Conservation (phyloP, 2,329 filamentous ascomycete genomes). For the Nigrospora sphaerica region DNA sequence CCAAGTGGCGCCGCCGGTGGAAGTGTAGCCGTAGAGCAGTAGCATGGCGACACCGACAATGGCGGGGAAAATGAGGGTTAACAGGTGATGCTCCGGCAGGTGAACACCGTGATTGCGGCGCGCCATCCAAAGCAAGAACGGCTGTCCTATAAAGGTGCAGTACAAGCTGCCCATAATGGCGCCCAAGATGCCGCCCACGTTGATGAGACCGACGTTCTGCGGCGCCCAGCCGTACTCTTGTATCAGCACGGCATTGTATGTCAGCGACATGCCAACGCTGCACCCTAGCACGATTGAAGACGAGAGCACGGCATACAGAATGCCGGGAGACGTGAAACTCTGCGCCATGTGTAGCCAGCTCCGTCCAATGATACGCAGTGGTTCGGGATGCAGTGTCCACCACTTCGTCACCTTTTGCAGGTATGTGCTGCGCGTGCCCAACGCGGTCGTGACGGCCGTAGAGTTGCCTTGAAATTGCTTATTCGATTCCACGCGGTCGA, state of each 20-base stretch:
- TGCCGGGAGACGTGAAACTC: constrained; percentile 23
- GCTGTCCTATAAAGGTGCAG: constrained; percentile 10
- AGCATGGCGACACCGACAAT: constrained; percentile 10
- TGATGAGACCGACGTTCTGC: constrained; percentile 34
- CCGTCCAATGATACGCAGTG: constrained; percentile 6
- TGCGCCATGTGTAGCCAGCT: constrained; percentile 11
- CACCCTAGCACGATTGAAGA: constrained; percentile 27
- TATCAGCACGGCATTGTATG: constrained; percentile 27
- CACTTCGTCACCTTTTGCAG: constrained; percentile 24
- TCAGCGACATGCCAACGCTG: constrained; percentile 28
- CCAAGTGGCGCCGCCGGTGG: not conserved
- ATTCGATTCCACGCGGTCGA: constrained; percentile 1
- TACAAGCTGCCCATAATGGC: constrained; percentile 23
- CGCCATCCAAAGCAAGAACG: constrained; percentile 10
- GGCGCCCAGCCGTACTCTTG: constrained; percentile 23
- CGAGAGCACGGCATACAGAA: constrained; percentile 27
- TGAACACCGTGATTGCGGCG: constrained; percentile 12
- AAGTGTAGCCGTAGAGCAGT: constrained; percentile 5
- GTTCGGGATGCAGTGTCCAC: constrained; percentile 4
- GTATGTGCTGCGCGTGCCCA: not conserved
- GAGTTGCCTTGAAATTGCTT: not conserved
- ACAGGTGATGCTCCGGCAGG: constrained; percentile 11
- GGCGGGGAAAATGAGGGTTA: constrained; percentile 9
- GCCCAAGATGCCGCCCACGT: constrained; percentile 37
- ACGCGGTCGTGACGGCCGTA: not conserved